Conservation (phyloP, 176 grass and related monocot species). For the Hordeum vulgare region DNA sequence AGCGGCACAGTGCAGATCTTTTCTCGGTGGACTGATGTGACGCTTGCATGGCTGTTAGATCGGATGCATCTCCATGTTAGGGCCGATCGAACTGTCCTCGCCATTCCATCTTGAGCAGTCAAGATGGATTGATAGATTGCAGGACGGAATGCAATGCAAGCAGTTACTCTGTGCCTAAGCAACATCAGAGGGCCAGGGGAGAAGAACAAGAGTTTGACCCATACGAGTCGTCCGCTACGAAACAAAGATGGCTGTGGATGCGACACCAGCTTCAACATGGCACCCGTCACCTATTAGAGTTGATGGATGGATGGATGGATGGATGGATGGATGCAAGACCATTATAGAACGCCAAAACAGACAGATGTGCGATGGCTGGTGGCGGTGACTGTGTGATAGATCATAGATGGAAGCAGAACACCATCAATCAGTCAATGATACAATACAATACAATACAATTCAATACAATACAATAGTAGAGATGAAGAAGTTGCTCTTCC, state of each 20-base stretch:
- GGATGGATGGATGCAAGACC: neutral
- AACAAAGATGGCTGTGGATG: neutral
- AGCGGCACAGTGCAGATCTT: neutral
- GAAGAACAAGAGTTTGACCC: neutral
- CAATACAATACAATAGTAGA: slow-evolving; percentile 8
- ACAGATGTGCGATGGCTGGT: neutral
- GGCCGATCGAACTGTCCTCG: neutral
- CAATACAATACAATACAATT: slow-evolving; percentile 4
- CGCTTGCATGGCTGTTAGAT: neutral
- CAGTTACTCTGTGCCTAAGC: neutral
- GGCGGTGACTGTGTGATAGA: neutral
- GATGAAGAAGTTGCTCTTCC: neutral
- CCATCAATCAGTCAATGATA: neutral
- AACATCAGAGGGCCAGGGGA: neutral
- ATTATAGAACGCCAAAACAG: neutral
- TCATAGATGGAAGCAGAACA: neutral
- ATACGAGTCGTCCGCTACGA: neutral
- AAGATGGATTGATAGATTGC: neutral
- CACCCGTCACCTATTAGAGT: neutral
- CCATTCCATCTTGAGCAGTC: neutral
- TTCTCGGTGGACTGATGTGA: neutral
- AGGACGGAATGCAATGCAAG: neutral
- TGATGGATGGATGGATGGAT: neutral
- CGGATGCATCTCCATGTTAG: neutral
- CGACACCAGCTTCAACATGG: neutral